Conservation (phyloP, 2,329 filamentous ascomycete genomes). For the Mycosphaerella sp. region DNA sequence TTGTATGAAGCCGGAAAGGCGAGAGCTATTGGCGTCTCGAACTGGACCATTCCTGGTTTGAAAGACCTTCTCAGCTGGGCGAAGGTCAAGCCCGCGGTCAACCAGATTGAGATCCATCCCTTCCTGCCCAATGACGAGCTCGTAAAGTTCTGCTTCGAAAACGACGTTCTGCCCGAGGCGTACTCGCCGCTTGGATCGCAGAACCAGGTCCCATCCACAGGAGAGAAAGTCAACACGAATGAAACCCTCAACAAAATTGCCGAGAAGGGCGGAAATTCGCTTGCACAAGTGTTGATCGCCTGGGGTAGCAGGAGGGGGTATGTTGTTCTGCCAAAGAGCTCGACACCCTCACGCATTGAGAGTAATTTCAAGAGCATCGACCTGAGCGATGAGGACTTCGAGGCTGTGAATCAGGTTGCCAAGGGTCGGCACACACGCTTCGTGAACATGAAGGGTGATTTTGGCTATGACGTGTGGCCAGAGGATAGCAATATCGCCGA, state of each 20-base stretch:
- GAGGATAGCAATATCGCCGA: slow-evolving; percentile 12
- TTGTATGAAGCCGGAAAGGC: slow-evolving; percentile 51
- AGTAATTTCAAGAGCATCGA: slow-evolving; percentile 62
- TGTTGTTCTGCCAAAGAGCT: slow-evolving; percentile 64
- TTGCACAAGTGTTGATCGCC: slow-evolving; percentile 57
- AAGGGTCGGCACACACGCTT: slow-evolving; percentile 63
- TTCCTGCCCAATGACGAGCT: slow-evolving; percentile 59
- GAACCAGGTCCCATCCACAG: slow-evolving; percentile 62
- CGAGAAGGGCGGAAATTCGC: slow-evolving; percentile 51
- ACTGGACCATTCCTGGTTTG: slow-evolving; percentile 44
- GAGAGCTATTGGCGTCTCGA: slow-evolving; percentile 49
- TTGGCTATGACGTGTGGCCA: slow-evolving; percentile 57
- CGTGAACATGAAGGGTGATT: slow-evolving; percentile 77
- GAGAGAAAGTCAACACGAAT: slow-evolving; percentile 60
- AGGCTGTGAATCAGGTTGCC: slow-evolving; percentile 58
- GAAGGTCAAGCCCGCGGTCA: slow-evolving; percentile 40
- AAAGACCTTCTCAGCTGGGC: slow-evolving; percentile 41
- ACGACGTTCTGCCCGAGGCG: slow-evolving; percentile 51
- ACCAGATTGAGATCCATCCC: slow-evolving; percentile 49
- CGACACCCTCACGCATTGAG: slow-evolving; percentile 58
- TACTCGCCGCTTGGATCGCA: slow-evolving; percentile 59
- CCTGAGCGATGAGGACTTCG: slow-evolving; percentile 50
- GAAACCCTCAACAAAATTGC: slow-evolving; percentile 54
- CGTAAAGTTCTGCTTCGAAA: slow-evolving; percentile 51
- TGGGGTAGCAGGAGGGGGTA: slow-evolving; percentile 63